These are phyloP conservation scores for Artemisia tridentata DNA, from an alignment of 129 eudicot species.

Conservation along the genomic window DNA sequence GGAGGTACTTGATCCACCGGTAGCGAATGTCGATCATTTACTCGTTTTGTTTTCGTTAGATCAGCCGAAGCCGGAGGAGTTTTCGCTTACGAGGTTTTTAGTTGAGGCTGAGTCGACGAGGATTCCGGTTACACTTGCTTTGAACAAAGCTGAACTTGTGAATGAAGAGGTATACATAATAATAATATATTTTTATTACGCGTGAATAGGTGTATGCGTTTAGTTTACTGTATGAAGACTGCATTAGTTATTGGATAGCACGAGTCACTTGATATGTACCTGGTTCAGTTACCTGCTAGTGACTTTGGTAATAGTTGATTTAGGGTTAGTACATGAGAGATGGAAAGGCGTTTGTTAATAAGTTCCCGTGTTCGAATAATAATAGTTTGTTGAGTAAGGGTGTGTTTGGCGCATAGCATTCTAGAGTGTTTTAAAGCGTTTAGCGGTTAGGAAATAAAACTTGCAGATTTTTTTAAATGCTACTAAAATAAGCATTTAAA, in stretches of 20 bases:
- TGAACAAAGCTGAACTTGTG: slow-evolving; percentile 83
- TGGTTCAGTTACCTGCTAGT: not conserved
- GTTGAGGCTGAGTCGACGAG: slow-evolving; percentile 91
- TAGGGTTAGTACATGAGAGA: not conserved
- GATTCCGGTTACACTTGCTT: slow-evolving; percentile 71
- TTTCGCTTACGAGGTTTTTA: slow-evolving; percentile 76
- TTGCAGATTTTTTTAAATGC: too few species aligned
- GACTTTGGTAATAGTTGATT: not conserved
- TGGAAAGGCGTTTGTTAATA: not conserved
- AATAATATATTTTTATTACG: not conserved
- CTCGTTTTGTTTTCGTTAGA: slow-evolving; percentile 73
- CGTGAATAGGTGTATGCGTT: not conserved
- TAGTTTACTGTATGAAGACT: slow-evolving; percentile 8
- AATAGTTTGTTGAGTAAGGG: not conserved
- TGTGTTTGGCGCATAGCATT: too few species aligned
- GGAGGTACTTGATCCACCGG: slow-evolving; percentile 78
- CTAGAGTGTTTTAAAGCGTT: too few species aligned
- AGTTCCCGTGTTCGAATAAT: not conserved
- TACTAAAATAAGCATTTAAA: too few species aligned
- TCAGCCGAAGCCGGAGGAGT: slow-evolving; percentile 73
- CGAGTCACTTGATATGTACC: not conserved
- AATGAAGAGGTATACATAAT: slow-evolving; percentile 44
- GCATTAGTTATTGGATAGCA: slow-evolving; percentile 4
- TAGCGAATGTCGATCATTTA: slow-evolving; percentile 88
- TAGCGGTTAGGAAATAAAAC: too few species aligned